These are phyloP conservation scores for Xylaria sp. DNA, from an alignment of 2,329 filamentous ascomycete genomes.

Conservation along the genomic window DNA sequence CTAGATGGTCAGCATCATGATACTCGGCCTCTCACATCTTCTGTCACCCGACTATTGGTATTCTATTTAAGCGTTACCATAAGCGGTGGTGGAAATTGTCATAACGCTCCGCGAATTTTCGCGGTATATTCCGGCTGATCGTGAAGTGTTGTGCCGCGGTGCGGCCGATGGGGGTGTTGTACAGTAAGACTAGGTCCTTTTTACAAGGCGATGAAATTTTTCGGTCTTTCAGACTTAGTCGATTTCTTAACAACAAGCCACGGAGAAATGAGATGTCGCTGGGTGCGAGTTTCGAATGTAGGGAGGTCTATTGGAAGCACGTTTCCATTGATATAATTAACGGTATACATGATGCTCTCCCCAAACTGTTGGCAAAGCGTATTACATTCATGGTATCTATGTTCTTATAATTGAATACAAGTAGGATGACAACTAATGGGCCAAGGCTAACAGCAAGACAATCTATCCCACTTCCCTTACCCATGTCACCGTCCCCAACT, in stretches of 20 bases:
- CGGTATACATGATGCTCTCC: background rate
- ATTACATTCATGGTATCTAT: background rate
- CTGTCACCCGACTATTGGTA: background rate
- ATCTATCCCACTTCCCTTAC: background rate
- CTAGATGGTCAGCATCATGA: background rate
- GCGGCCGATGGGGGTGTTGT: too few species aligned
- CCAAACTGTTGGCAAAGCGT: background rate
- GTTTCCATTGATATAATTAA: background rate
- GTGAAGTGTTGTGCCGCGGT: too few species aligned
- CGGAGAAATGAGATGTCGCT: background rate
- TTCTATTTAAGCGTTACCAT: background rate
- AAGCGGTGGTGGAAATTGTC: background rate
- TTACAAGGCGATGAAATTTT: background rate
- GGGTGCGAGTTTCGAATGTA: too few species aligned
- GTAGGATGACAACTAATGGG: background rate
- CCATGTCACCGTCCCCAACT: background rate
- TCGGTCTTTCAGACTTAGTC: background rate
- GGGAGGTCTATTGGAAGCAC: too few species aligned
- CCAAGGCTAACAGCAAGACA: background rate
- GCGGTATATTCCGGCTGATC: background rate
- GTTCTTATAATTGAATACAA: background rate
- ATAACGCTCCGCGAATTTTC: background rate
- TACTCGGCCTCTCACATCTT: background rate
- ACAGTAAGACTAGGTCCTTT: too few species aligned
- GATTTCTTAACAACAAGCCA: background rate